These are phyloP conservation scores for Simplicillium aogashimaense DNA, from an alignment of 2,329 filamentous ascomycete species.

Conservation along the genomic window DNA sequence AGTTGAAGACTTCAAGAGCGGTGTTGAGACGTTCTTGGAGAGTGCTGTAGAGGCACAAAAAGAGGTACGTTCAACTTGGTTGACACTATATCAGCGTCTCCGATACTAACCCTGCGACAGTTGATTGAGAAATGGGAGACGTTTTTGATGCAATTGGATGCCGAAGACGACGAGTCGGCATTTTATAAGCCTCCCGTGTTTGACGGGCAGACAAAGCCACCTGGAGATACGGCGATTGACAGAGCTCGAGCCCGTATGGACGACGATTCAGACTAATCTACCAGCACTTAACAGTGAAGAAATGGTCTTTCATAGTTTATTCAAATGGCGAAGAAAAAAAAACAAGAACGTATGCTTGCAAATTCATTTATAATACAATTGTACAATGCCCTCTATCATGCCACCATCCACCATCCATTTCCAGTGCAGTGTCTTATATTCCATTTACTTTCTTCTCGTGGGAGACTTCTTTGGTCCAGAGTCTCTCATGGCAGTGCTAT, in stretches of 20 bases:
- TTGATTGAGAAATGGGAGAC: slow-evolving; percentile 93
- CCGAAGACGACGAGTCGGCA: slow-evolving; percentile 71
- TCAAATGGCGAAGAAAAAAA: not conserved
- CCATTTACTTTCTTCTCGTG: slow-evolving; percentile 29
- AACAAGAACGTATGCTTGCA: not conserved
- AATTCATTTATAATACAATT: not conserved
- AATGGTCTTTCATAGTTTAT: no score
- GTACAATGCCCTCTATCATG: not conserved
- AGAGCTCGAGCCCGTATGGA: slow-evolving; percentile 48
- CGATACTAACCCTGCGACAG: slow-evolving; percentile 23
- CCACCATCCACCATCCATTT: slow-evolving; percentile 11
- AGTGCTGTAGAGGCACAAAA: slow-evolving; percentile 97
- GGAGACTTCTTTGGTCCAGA: slow-evolving; percentile 29
- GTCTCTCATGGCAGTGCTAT: slow-evolving; percentile 22
- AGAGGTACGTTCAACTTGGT: slow-evolving; percentile 53
- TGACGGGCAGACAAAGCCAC: slow-evolving; percentile 35
- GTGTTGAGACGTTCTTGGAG: slow-evolving; percentile 94
- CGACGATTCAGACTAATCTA: slow-evolving; percentile 46
- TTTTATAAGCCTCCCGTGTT: slow-evolving; percentile 57
- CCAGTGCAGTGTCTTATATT: slow-evolving; percentile 16
- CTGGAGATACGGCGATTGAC: slow-evolving; percentile 50
- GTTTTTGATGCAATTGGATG: slow-evolving; percentile 90
- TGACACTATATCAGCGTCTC: not conserved
- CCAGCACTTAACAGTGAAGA: not conserved
- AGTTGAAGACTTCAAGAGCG: slow-evolving; percentile 97